Evolutionary conservation across 1,139 yeast species (phyloP).

Genomic region (Debaryomyces sp.): DNA sequence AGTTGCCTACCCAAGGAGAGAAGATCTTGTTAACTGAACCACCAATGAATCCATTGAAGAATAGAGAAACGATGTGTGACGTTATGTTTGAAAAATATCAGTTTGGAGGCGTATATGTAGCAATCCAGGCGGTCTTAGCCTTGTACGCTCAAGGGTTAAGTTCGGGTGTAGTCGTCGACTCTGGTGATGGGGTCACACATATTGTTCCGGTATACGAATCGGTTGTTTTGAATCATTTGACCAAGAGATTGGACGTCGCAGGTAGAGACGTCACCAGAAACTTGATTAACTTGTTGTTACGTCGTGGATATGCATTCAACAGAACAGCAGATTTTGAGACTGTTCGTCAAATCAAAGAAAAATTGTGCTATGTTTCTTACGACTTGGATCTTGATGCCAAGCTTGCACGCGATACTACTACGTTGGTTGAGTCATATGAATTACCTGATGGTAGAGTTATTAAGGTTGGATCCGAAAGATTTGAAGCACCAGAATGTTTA

Average conservation of each 20-base stretch:
- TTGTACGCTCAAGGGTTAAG: conserved; percentile 96
- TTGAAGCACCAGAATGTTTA: conserved; percentile 97
- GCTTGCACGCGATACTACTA: conserved; percentile 90
- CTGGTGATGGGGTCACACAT: conserved; percentile 89
- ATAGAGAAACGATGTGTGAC: conserved; percentile 92
- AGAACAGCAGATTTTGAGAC: conserved; percentile 99
- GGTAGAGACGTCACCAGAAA: conserved; percentile 98
- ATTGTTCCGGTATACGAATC: conserved; percentile 98
- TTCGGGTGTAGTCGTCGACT: conserved; percentile 98
- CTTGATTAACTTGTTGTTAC: conserved; percentile 82
- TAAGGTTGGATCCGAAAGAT: conserved; percentile 93
- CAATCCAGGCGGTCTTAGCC: conserved; percentile 97
- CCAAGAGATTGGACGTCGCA: conserved; percentile 92
- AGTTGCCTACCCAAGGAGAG: conserved; percentile 70
- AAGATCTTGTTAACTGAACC: conserved; percentile 93
- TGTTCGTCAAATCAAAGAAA: conserved; percentile 96
- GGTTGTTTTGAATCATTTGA: conserved; percentile 90
- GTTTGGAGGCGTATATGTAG: conserved; percentile 96
- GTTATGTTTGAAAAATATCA: conserved; percentile 97
- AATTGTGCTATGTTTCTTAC: conserved; percentile 91
- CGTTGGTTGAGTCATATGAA: conserved; percentile 87
- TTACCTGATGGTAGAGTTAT: conserved; percentile 96
- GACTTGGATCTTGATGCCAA: conserved; percentile 89
- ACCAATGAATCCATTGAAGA: conserved; percentile 94
- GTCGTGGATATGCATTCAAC: conserved; percentile 97